Conservation (phyloP, 768 basidiomycete species). For the Mycena vulgaris region DNA sequence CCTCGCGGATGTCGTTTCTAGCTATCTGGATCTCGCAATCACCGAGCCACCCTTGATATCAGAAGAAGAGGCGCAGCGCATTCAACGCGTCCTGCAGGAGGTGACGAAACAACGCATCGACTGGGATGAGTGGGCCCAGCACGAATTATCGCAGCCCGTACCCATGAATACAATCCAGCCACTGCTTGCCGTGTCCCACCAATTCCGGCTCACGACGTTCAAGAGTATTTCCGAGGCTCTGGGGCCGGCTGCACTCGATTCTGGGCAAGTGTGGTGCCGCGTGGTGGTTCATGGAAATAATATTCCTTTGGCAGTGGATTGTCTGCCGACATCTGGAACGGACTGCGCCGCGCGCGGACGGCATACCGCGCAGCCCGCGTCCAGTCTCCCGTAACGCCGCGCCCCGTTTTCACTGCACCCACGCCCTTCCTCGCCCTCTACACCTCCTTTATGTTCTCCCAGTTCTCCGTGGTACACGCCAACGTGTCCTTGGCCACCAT, state of each 20-base stretch:
- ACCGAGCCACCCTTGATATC: neutral
- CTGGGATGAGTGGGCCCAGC: neutral
- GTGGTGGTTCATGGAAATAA: too few species aligned
- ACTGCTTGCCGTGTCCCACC: neutral
- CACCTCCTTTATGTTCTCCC: neutral
- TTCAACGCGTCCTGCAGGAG: neutral
- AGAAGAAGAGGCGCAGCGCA: neutral
- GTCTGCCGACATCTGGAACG: neutral
- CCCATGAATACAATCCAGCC: neutral
- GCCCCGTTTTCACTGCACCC: neutral
- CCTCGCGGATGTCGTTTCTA: neutral
- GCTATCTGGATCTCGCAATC: neutral
- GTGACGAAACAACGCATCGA: neutral
- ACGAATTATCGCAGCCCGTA: neutral
- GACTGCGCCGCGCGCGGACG: neutral
- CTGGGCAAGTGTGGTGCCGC: neutral
- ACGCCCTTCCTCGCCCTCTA: neutral
- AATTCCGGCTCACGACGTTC: neutral
- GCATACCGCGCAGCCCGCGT: neutral
- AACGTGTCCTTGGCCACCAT: neutral
- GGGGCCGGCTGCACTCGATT: neutral
- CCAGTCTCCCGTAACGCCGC: neutral
- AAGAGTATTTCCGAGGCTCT: neutral
- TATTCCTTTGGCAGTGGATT: too few species aligned
- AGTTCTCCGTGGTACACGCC: too few species aligned